Base-by-base conservation (phyloP, 1,284 basidiomycete species). In the Mycena sp. region DNA sequence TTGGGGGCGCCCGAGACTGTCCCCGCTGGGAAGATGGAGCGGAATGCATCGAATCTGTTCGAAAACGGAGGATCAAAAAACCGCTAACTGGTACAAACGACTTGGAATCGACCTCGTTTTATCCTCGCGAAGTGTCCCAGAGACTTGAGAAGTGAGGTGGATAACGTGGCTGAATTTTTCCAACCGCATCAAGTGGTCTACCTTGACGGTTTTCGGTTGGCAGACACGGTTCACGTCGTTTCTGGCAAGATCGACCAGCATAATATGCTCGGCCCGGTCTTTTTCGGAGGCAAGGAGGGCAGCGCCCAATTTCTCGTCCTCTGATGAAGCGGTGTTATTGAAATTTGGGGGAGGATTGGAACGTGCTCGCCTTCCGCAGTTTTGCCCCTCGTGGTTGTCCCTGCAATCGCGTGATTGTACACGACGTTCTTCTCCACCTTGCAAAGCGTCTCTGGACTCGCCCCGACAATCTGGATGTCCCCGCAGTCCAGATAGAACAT, bases 1-100 rank as follows among this genome's bases (percentile, higher is more conserved):
- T 99, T 99, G 1, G 98, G 98, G 39, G 98, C 98, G 18, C 98
- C 98, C 0, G 96, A 98, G n/a, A 99, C 97, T 2, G 98, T 99
- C 0, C 98, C 98, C 7, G 98, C 97, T 0, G 98, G 98, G 86
- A 99, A 99, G 77, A 99, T 99, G 57, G 97, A 99, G 30, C 98
- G 92, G 86, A 99, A 98, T 0, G 98, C 98, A 81, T 99, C 98
- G 79, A 99, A 99, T 76, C 96, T 96, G 30, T 34, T 34, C 30
- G n/a, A 39, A 56, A 52, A 54, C 6, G n/a, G 14, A 77, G 4
- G 22, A 54, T 11, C 50, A n/a, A 70, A 37, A 69, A 46, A 54
- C 25, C 14, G 30, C 10, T 16, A n/a, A 52, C 46, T 30, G 14
- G 34, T 13, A 55, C 6, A 7, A 22, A 62, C 54, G 34, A 20